Evolutionary conservation across 1,139 yeast genomes (phyloP).

Genomic region (Taphrina flavorubra): DNA sequence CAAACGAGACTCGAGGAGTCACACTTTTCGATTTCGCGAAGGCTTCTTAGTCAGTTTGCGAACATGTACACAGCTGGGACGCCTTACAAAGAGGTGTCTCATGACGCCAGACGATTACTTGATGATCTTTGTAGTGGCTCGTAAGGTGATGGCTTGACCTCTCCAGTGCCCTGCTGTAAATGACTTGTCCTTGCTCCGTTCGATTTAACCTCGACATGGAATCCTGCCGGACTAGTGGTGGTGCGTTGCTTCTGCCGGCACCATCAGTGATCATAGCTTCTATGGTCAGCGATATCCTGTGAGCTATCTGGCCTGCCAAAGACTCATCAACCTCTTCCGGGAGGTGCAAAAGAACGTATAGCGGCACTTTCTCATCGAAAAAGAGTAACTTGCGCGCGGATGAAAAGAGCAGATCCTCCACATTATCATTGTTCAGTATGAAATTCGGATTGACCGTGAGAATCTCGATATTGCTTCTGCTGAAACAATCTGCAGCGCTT

Average conservation of each 20-base stretch:
- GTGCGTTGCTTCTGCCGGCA: conserved; percentile 10
- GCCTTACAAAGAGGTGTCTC: conserved; percentile 1
- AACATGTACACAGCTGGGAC: neutral
- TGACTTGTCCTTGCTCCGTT: conserved; percentile 15
- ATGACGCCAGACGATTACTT: conserved; percentile 13
- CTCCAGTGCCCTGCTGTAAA: conserved; percentile 7
- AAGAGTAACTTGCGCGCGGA: conserved; percentile 20
- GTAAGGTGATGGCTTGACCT: neutral
- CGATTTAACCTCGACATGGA: conserved; percentile 1
- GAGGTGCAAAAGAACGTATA: conserved; percentile 13
- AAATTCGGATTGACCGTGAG: conserved; percentile 7
- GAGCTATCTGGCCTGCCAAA: neutral
- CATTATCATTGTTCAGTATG: neutral
- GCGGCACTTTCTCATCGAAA: conserved; percentile 31
- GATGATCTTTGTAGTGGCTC: neutral
- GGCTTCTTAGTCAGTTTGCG: neutral
- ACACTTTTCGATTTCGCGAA: conserved; percentile 4
- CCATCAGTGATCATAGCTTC: conserved; percentile 14
- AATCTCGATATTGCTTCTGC: conserved; percentile 10
- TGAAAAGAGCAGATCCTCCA: conserved; percentile 8
- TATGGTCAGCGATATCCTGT: conserved; percentile 2
- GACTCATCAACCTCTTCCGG: neutral
- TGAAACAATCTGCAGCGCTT: conserved; percentile 6
- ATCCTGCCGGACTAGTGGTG: conserved; percentile 22
- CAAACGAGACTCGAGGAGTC: conserved; percentile 2